These are phyloP conservation scores for Hemisphaericaspora xylofermentans DNA, from an alignment of 1,139 yeast genomes.

Conservation along the genomic window DNA sequence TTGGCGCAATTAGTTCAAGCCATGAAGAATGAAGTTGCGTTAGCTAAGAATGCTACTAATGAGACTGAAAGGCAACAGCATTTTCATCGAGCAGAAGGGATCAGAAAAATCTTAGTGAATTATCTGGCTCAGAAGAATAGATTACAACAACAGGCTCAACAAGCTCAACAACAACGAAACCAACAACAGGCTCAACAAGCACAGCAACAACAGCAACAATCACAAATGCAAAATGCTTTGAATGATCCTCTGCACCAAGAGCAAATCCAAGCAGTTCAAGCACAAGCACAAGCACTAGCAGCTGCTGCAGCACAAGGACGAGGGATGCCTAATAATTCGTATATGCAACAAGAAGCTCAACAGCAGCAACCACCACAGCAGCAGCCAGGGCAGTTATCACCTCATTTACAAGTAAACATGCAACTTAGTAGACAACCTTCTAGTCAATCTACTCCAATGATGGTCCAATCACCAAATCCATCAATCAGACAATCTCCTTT, in stretches of 20 bases:
- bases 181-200: constrained; percentile 5
- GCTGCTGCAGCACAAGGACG: constrained; percentile 2
- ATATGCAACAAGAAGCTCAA: constrained; percentile 5
- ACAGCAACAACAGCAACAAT: constrained; percentile 12
- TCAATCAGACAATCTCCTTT: constrained; percentile 11
- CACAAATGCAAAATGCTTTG: constrained; percentile 1
- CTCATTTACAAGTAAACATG: constrained; percentile 8
- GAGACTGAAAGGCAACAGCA: constrained; percentile 70
- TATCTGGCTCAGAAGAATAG: constrained; percentile 43
- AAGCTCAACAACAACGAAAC: constrained; percentile 7
- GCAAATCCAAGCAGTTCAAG: constrained; percentile 12
- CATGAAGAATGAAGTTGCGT: constrained; percentile 60
- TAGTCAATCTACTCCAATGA: constrained; percentile 8
- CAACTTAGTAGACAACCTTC: constrained; percentile 7
- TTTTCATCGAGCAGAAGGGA: constrained; percentile 64
- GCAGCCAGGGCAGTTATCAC: constrained; percentile 4
- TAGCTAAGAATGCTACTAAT: constrained; percentile 56
- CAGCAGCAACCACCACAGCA: background rate
- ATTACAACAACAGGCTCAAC: constrained; percentile 13
- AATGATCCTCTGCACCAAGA: constrained; percentile 8
- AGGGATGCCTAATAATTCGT: background rate
- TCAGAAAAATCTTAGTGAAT: constrained; percentile 48
- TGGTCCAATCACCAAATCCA: constrained; percentile 11
- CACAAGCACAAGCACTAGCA: constrained; percentile 14
- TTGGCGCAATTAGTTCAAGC: constrained; percentile 60